Evolutionary conservation across 1,284 basidiomycete species (phyloP).

Genomic region (Ustilago tritici): DNA sequence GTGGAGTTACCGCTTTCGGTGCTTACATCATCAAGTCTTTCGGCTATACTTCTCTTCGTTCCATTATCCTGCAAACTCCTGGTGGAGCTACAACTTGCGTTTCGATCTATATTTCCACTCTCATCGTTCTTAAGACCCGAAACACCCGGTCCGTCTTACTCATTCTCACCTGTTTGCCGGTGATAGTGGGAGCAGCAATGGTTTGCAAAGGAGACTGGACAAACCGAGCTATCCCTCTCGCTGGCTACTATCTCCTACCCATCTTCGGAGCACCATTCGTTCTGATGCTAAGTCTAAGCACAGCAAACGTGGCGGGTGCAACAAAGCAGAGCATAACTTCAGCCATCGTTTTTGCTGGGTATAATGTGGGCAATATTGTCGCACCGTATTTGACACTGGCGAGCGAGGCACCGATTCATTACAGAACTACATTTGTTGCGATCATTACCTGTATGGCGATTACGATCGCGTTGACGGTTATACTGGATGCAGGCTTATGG

Average conservation of each 20-base stretch:
- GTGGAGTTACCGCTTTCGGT: conserved; percentile 72
- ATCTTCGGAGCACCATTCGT: conserved; percentile 73
- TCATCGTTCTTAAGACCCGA: conserved; percentile 69
- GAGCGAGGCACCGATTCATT: conserved; percentile 68
- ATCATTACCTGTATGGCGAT: conserved; percentile 69
- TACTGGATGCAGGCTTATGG: conserved; percentile 40
- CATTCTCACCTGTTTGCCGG: conserved; percentile 72
- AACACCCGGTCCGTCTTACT: conserved; percentile 71
- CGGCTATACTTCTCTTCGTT: conserved; percentile 71
- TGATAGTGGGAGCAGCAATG: conserved; percentile 72
- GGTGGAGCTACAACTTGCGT: conserved; percentile 71
- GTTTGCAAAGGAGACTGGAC: conserved; percentile 72
- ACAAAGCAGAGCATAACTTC: conserved; percentile 72
- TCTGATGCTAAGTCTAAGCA: conserved; percentile 71
- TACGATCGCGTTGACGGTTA: conserved; percentile 42
- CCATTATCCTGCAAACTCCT: conserved; percentile 71
- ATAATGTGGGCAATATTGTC: conserved; percentile 62
- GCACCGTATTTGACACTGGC: conserved; percentile 68
- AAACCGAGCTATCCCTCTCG: conserved; percentile 71
- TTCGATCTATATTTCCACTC: conserved; percentile 71
- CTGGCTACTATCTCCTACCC: conserved; percentile 72
- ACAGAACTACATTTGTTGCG: conserved; percentile 72
- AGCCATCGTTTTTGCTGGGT: conserved; percentile 71
- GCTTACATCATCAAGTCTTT: conserved; percentile 71
- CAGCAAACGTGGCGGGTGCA: conserved; percentile 72